Evolutionary conservation across 345 rosid genomes (phyloP).

Genomic region (Syzygium oleosum): DNA sequence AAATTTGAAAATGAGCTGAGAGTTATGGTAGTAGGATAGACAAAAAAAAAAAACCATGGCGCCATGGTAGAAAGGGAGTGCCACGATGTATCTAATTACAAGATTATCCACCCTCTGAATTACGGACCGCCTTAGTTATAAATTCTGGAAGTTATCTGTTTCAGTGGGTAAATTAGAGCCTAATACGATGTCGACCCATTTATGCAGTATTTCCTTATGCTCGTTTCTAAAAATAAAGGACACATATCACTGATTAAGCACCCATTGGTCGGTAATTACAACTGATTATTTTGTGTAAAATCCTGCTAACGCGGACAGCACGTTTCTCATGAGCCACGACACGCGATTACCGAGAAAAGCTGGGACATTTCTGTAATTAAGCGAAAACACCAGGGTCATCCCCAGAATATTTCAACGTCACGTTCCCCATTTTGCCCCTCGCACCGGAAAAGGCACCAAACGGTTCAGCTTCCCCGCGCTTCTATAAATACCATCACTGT

Average conservation of each 20-base stretch:
- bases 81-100: neutral
- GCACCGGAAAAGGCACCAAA: constrained; percentile 15
- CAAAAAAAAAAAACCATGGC: too few species aligned
- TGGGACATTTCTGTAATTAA: constrained; percentile 23
- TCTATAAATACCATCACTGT: constrained; percentile 26
- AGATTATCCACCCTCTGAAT: neutral
- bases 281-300: neutral
- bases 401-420: neutral
- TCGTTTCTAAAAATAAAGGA: neutral
- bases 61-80: neutral
- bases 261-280: neutral
- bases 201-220: neutral
- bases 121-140: neutral
- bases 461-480: constrained; percentile 59
- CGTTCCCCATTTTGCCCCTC: constrained; percentile 8
- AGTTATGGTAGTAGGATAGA: too few species aligned
- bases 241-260: neutral
- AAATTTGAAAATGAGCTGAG: too few species aligned
- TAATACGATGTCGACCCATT: neutral
- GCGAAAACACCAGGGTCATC: neutral
- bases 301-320: neutral
- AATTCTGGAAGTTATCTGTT: fast-evolving
- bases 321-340: neutral
- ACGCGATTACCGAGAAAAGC: neutral
- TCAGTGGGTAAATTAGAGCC: too few species aligned